Conservation (phyloP, 768 basidiomycete genomes). For the Suillus discolor region DNA sequence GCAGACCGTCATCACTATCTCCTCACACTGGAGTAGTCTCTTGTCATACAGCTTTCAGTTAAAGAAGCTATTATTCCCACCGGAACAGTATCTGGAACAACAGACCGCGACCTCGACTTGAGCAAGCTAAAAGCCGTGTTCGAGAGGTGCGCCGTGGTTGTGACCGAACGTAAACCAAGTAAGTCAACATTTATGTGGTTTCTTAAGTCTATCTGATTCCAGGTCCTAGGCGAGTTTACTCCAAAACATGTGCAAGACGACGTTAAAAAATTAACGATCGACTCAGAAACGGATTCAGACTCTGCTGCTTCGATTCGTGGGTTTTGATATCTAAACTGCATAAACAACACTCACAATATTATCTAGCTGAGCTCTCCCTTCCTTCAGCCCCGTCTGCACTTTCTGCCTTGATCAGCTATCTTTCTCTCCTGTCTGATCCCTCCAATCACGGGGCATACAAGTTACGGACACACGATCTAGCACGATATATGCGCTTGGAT, state of each 20-base stretch:
- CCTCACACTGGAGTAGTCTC: slow-evolving; percentile 55
- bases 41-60: slow-evolving; percentile 93
- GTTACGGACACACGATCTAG: slow-evolving; percentile 85
- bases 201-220: not conserved
- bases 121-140: slow-evolving; percentile 84
- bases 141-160: slow-evolving; percentile 87
- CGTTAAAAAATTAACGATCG: slow-evolving; percentile 45
- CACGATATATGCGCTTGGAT: slow-evolving; percentile 95
- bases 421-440: slow-evolving; percentile 72
- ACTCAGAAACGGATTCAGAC: not conserved
- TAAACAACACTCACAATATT: slow-evolving; percentile 3
- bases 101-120: slow-evolving; percentile 85
- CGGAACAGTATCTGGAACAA: slow-evolving; percentile 69
- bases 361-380: slow-evolving; percentile 72
- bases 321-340: not conserved
- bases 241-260: slow-evolving; percentile 81
- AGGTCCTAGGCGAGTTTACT: slow-evolving; percentile 74
- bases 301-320: not conserved
- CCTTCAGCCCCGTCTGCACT: slow-evolving; percentile 82
- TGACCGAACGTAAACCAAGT: slow-evolving; percentile 91
- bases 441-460: slow-evolving; percentile 80
- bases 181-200: slow-evolving; percentile 23
- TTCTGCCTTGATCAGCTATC: slow-evolving; percentile 80
- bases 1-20: not conserved
- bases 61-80: slow-evolving; percentile 90